Base-by-base conservation (phyloP, 2,329 filamentous ascomycete genomes). In the Alternaria burnsii region DNA sequence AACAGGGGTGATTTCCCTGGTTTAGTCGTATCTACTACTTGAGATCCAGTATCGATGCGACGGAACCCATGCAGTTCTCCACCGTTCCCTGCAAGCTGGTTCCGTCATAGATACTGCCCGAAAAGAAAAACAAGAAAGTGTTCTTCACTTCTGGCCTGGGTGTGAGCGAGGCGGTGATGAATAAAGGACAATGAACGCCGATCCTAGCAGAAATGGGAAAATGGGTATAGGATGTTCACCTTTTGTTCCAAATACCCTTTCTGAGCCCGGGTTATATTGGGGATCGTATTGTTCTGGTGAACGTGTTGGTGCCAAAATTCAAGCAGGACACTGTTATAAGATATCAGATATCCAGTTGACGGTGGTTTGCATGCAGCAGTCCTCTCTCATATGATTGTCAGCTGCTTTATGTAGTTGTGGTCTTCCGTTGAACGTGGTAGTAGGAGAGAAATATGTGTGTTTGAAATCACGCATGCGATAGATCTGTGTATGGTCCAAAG, bases 121-220 rank as follows among this genome's bases (percentile, higher is more conserved):
- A 14, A 16, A 34, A 30, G 10, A 1, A 30, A 11, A 30, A 30
- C 10, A 30, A 30, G 28, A 30, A 11, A 30, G 28, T 30, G 4
- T 30, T 30, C 28, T 30, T 1, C 11, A 30, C 9, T 11, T 26
- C 30, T 16, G n/a, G 18, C 20, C 44, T 48, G n/a, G 44, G 44
- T 6, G 18, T 22, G 44, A 48, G 44, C 18, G 28, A 34, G 44
- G 43, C 14, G 32, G 26, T 36, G 38, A 44, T 44, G 20, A 41
- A 41, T 26, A 26, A 47, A 32, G 20, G 53, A 34, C 53, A 48
- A 46, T 22, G 47, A 41, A 16, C 44, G 18, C 2, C 22, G 30
- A 34, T 5, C 30, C 20, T 34, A 14, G n/a, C 6, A 48, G 18
- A 14, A 14, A 40, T n/a, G 20, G n/a, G n/a, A 11, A 20, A 3